phyloP scores from a whole-genome alignment of 1,284 basidiomycete genomes.

The Apiotrichum montevideense region DNA sequence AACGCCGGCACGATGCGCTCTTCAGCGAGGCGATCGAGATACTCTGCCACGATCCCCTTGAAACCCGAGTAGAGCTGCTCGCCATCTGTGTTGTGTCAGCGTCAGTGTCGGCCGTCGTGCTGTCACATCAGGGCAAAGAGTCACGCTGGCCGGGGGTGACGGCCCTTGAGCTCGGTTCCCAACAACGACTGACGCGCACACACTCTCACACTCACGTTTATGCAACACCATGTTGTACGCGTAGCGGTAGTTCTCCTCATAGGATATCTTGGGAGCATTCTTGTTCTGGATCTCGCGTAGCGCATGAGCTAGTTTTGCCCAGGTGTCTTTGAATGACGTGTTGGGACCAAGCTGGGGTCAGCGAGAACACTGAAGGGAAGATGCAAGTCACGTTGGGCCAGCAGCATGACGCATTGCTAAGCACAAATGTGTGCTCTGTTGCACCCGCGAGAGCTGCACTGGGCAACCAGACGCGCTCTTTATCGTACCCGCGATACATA shows the following conservation, averaged over 20 bases:
- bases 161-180: too few species aligned
- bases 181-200: too few species aligned
- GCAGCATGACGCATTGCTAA: too few species aligned
- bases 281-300: constrained; percentile 94
- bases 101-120: background rate
- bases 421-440: background rate
- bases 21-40: constrained; percentile 73
- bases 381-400: background rate
- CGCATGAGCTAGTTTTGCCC: constrained; percentile 52
- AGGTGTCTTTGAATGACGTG: constrained; percentile 44
- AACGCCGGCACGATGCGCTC: constrained; percentile 77
- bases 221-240: constrained; percentile 90
- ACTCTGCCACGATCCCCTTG: constrained; percentile 68
- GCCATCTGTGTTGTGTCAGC: constrained; percentile 50
- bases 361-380: background rate
- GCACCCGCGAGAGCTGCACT: background rate
- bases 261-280: constrained; percentile 85
- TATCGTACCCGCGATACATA: constrained; percentile 7
- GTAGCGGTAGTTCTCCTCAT: constrained; percentile 93
- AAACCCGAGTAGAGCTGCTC: constrained; percentile 85
- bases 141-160: too few species aligned
- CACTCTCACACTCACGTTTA: constrained; percentile 50
- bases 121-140: too few species aligned
- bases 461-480: background rate
- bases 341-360: constrained; percentile 33